Percentiles rank a stretch among this genome's conserved stretches.
Evolutionary conservation across 2,329 filamentous ascomycete genomes (phyloP).

Genomic region (Acephala macrosclerotiorum): DNA sequence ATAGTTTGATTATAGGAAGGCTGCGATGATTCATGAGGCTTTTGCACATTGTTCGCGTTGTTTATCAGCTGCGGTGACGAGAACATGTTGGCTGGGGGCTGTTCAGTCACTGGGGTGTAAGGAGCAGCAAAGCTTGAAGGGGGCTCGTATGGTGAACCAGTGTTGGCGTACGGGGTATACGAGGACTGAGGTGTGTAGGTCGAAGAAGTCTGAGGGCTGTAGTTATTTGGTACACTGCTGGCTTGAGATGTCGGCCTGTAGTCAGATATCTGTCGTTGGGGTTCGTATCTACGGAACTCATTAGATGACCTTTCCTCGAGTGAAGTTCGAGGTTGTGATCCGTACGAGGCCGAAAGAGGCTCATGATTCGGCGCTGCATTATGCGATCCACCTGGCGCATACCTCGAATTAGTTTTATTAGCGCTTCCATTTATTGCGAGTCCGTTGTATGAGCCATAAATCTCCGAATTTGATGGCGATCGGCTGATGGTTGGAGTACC

Average conservation of each 20-base stretch:
- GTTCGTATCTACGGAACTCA: slow-evolving; percentile 53
- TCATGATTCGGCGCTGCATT: slow-evolving; percentile 34
- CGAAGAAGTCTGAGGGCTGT: slow-evolving; percentile 32
- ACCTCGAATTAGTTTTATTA: slow-evolving; percentile 40
- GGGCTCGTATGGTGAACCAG: slow-evolving; percentile 29
- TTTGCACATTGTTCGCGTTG: slow-evolving; percentile 31
- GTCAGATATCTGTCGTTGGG: slow-evolving; percentile 51
- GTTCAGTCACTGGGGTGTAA: slow-evolving; percentile 31
- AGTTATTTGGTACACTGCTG: slow-evolving; percentile 41
- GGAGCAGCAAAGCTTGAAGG: slow-evolving; percentile 30
- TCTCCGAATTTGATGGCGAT: slow-evolving; percentile 77
- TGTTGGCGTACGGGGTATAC: slow-evolving; percentile 32
- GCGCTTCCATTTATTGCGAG: slow-evolving; percentile 41
- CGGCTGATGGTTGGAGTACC: slow-evolving; percentile 78
- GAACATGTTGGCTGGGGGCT: slow-evolving; percentile 29
- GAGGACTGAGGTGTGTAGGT: slow-evolving; percentile 31
- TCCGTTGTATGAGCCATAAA: slow-evolving; percentile 55
- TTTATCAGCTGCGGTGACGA: slow-evolving; percentile 35
- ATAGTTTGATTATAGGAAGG: slow-evolving; percentile 48
- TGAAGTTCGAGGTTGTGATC: slow-evolving; percentile 48
- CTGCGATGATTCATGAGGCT: slow-evolving; percentile 27
- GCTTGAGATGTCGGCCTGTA: slow-evolving; percentile 41
- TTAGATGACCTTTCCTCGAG: slow-evolving; percentile 55
- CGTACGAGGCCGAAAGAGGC: slow-evolving; percentile 35
- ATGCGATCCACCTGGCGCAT: slow-evolving; percentile 42